A percentile compares a stretch with the other conserved stretches of the same genome.
These are phyloP conservation scores for Bromus sterilis DNA, from an alignment of 176 grass and related monocot genomes.

Conservation along the genomic window DNA sequence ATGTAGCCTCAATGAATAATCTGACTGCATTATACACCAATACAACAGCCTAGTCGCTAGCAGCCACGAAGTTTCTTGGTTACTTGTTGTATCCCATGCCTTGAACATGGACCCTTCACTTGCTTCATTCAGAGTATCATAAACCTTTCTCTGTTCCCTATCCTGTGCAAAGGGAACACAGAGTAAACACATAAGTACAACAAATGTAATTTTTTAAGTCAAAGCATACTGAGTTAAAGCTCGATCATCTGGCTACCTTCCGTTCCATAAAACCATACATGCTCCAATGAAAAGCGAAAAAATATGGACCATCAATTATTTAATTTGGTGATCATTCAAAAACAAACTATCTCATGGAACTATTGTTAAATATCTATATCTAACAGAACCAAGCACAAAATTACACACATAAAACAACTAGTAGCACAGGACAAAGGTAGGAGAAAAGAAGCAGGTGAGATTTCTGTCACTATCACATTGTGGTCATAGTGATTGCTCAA, in stretches of 20 bases:
- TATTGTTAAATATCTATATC: background rate
- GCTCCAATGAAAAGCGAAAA: background rate
- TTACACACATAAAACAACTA: conserved; percentile 10
- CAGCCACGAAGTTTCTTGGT: background rate
- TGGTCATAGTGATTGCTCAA: conserved; percentile 7
- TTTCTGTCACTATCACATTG: conserved; percentile 4
- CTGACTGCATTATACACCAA: background rate
- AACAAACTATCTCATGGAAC: background rate
- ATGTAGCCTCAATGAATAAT: background rate
- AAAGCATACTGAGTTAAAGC: background rate
- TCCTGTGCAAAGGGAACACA: background rate
- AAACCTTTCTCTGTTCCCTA: background rate
- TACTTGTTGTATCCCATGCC: background rate
- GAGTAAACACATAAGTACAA: background rate
- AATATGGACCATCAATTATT: background rate
- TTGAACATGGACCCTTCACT: background rate
- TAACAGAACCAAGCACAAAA: conserved; percentile 9
- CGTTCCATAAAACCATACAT: background rate
- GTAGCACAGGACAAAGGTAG: conserved; percentile 3
- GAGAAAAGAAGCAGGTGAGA: conserved; percentile 10
- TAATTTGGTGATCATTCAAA: background rate
- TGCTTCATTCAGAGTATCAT: background rate
- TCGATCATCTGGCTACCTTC: background rate
- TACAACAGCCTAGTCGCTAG: background rate
- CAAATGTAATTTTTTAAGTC: background rate